Evolutionary conservation across 305 asterid species (phyloP).

Genomic region (Fraxinus sp.): DNA sequence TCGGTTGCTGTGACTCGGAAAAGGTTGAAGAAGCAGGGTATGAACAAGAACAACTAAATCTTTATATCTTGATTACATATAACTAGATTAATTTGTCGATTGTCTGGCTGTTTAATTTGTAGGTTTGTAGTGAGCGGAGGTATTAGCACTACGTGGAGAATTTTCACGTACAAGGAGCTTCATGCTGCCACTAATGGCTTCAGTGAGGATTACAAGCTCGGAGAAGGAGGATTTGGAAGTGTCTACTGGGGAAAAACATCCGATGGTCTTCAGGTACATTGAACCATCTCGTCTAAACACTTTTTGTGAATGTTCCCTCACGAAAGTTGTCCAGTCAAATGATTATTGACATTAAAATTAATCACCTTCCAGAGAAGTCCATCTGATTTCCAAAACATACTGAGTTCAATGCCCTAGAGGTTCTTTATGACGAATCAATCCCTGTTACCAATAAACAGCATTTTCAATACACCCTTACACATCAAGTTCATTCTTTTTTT

Average conservation of each 20-base stretch:
- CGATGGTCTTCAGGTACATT: constrained; percentile 70
- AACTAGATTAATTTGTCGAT: background rate
- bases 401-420: background rate
- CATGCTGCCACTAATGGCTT: constrained; percentile 77
- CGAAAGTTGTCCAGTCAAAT: background rate
- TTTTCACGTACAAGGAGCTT: constrained; percentile 73
- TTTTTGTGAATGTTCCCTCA: background rate
- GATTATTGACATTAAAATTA: background rate
- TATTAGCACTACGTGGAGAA: constrained; percentile 50
- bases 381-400: background rate
- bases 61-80: background rate
- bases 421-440: background rate
- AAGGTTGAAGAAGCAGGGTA: constrained; percentile 71
- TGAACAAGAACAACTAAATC: background rate
- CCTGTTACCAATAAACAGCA: background rate
- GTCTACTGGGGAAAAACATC: constrained; percentile 84
- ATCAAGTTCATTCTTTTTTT: background rate
- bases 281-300: background rate
- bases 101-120: background rate
- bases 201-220: constrained; percentile 67
- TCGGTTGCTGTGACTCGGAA: constrained; percentile 62
- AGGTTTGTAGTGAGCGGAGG: constrained; percentile 44
- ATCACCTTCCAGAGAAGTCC: background rate
- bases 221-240: constrained; percentile 88
- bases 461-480: background rate